A percentile compares a stretch with the other conserved stretches of the same genome.
These are phyloP conservation scores for Mucuna pruriens DNA, from an alignment of 306 rosid species.

Conservation along the genomic window DNA sequence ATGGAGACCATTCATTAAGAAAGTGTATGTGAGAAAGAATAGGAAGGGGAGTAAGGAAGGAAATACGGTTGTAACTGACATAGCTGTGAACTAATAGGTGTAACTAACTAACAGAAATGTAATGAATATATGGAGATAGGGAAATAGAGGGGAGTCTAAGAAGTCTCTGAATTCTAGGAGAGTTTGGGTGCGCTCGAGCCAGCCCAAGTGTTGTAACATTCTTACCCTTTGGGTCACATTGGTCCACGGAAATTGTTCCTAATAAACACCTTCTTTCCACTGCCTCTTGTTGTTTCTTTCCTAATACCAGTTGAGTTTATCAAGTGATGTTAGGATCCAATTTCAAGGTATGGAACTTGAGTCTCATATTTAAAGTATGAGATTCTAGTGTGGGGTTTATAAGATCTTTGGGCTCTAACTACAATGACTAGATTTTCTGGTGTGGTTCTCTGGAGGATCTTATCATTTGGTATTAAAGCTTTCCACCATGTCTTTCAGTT, in stretches of 20 bases:
- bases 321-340: not conserved
- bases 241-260: not conserved
- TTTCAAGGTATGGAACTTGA: no score
- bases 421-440: not conserved
- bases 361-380: no score
- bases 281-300: not conserved
- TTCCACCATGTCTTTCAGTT: not conserved
- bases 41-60: not conserved
- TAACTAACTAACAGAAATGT: not conserved
- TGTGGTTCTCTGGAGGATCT: not conserved
- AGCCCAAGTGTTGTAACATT: not conserved
- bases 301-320: not conserved
- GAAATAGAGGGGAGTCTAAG: not conserved
- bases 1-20: not conserved
- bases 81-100: not conserved
- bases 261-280: not conserved
- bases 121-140: no score
- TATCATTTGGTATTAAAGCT: not conserved
- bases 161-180: not conserved
- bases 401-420: not conserved
- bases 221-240: not conserved
- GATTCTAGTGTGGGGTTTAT: no score
- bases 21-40: no score
- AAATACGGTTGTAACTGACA: not conserved
- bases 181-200: not conserved